Percentiles rank a stretch among this genome's conserved stretches.
Conservation (phyloP, 2,329 filamentous ascomycete genomes). For the Aspergillus spinulosporus region DNA sequence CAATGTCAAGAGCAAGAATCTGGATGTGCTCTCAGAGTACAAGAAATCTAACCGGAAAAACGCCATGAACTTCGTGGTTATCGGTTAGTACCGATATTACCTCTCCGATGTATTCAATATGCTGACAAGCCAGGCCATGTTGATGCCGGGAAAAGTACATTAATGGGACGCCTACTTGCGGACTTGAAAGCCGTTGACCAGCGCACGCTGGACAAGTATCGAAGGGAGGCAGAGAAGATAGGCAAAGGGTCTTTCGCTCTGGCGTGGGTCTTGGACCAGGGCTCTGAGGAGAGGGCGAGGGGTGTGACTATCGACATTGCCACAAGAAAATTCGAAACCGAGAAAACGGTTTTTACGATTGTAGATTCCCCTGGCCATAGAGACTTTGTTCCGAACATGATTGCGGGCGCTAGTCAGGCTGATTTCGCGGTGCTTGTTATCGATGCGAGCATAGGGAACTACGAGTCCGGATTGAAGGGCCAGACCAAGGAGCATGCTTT, state of each 20-base stretch:
- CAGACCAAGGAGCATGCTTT: conserved; percentile 94
- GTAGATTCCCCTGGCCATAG: conserved; percentile 91
- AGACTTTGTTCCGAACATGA: conserved; percentile 99
- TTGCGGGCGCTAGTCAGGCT: conserved; percentile 91
- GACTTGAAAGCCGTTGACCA: conserved; percentile 88
- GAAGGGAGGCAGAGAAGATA: conserved; percentile 83
- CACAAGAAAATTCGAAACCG: conserved; percentile 90
- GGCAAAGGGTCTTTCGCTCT: conserved; percentile 95
- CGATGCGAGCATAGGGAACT: conserved; percentile 84
- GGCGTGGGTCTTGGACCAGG: conserved; percentile 94
- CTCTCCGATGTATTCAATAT: neutral
- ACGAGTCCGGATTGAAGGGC: conserved; percentile 88
- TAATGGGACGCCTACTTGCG: conserved; percentile 91
- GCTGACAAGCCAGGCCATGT: conserved; percentile 70
- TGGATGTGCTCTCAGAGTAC: conserved; percentile 81
- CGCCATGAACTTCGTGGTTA: conserved; percentile 86
- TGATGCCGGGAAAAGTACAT: conserved; percentile 93
- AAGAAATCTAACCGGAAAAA: conserved; percentile 74
- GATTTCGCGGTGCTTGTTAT: conserved; percentile 95
- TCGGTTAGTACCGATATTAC: conserved; percentile 60
- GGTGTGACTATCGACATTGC: conserved; percentile 97
- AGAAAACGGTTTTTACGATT: conserved; percentile 84
- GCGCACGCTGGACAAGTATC: conserved; percentile 82
- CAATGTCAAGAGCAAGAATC: conserved; percentile 68
- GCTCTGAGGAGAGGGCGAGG: conserved; percentile 80